Percentiles rank a stretch among this genome's conserved stretches.
phyloP scores from a whole-genome alignment of 306 rosid species.

The Senna siamea region DNA sequence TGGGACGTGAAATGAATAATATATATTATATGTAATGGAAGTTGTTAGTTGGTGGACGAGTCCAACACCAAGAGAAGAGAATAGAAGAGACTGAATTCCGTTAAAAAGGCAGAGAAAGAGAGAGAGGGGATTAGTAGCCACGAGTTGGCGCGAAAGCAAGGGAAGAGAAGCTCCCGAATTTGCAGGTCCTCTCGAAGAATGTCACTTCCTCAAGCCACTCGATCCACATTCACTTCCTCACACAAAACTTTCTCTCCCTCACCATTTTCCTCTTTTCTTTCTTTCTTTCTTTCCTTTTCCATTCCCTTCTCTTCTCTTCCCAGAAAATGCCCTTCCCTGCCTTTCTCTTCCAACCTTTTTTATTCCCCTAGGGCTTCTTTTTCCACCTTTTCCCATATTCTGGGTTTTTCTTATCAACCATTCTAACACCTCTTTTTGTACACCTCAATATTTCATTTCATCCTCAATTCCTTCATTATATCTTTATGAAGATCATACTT shows the following conservation, averaged over 20 bases:
- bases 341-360: not conserved
- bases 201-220: slow-evolving; percentile 54
- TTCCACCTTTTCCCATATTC: not conserved
- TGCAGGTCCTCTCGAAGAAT: slow-evolving; percentile 71
- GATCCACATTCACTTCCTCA: slow-evolving; percentile 54
- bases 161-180: slow-evolving; percentile 69
- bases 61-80: no score
- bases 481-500: slow-evolving; percentile 42
- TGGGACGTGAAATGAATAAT: no score
- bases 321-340: slow-evolving; percentile 25
- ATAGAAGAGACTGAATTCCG: slow-evolving; percentile 11
- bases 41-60: no score
- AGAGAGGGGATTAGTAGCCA: slow-evolving; percentile 61
- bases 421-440: not conserved
- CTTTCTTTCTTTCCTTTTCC: not conserved
- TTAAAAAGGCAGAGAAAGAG: slow-evolving; percentile 35
- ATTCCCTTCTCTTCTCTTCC: slow-evolving; percentile 26
- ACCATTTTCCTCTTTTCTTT: slow-evolving; percentile 28
- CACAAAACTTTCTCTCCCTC: slow-evolving; percentile 31
- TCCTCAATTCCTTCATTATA: slow-evolving; percentile 10
- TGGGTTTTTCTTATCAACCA: slow-evolving; percentile 20
- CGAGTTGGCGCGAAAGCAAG: slow-evolving; percentile 80
- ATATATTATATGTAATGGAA: no score
- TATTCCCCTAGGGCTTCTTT: slow-evolving; percentile 23
- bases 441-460: slow-evolving; percentile 21